Conservation (phyloP, 306 rosid genomes). For the Dryas drummondii region DNA sequence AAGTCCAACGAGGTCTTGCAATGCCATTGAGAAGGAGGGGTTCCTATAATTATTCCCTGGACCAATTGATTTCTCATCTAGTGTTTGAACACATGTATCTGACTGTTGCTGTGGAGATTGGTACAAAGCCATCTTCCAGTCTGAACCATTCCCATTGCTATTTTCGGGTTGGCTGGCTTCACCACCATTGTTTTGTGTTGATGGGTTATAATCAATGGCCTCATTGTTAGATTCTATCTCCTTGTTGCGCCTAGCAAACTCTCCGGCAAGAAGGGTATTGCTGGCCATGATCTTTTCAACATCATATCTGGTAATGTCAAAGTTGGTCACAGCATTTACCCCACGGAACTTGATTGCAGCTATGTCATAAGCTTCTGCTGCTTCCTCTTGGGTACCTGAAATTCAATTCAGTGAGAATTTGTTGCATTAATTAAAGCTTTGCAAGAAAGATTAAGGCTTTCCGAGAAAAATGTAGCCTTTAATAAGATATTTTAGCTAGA, state of each 20-base stretch:
- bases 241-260: slow-evolving; percentile 67
- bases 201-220: slow-evolving; percentile 31
- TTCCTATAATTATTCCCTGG: slow-evolving; percentile 46
- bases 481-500: slow-evolving; percentile 17
- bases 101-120: slow-evolving; percentile 34
- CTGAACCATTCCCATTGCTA: slow-evolving; percentile 29
- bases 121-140: slow-evolving; percentile 60
- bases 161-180: slow-evolving; percentile 32
- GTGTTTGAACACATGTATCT: slow-evolving; percentile 27
- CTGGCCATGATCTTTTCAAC: slow-evolving; percentile 93
- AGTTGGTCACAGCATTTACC: slow-evolving; percentile 81
- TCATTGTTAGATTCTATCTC: slow-evolving; percentile 37
- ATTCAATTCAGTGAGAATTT: not conserved
- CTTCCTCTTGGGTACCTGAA: slow-evolving; percentile 99
- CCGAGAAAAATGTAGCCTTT: slow-evolving; percentile 14
- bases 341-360: slow-evolving; percentile 98
- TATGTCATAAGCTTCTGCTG: slow-evolving; percentile 94
- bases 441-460: not conserved
- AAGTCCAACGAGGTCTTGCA: slow-evolving; percentile 60
- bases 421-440: not conserved
- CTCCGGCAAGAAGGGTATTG: slow-evolving; percentile 72
- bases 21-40: slow-evolving; percentile 50
- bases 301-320: slow-evolving; percentile 80
- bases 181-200: slow-evolving; percentile 31
- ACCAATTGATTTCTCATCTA: slow-evolving; percentile 37